Evolutionary conservation across 2,329 filamentous ascomycete species (phyloP).

Genomic region (Talaromyces funiculosus): DNA sequence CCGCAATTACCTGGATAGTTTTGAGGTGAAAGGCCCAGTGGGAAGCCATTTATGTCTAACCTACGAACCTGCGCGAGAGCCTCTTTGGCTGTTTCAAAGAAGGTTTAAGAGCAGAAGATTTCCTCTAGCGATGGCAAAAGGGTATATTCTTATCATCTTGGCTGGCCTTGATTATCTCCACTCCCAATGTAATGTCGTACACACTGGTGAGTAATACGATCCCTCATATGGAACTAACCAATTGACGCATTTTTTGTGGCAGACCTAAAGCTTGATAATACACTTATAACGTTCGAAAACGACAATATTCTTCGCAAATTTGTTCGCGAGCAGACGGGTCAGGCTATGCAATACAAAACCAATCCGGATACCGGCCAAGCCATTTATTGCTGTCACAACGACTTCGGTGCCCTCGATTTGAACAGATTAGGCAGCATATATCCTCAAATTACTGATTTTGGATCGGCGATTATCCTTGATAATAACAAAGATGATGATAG

Average conservation of each 20-base stretch:
- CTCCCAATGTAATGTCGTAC: background rate
- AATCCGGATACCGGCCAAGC: constrained; percentile 26
- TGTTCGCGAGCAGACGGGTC: constrained; percentile 25
- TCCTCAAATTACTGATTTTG: constrained; percentile 33
- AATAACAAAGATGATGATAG: background rate
- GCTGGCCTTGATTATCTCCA: constrained; percentile 21
- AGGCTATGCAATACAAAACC: constrained; percentile 35
- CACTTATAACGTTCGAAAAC: constrained; percentile 40
- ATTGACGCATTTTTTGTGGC: background rate
- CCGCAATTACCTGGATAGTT: constrained; percentile 2
- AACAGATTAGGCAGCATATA: constrained; percentile 19
- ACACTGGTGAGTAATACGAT: background rate
- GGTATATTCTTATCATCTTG: constrained; percentile 37
- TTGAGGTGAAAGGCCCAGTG: constrained; percentile 3
- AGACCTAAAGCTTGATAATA: constrained; percentile 46
- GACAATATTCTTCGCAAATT: constrained; percentile 16
- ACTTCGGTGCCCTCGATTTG: constrained; percentile 26
- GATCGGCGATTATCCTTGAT: constrained; percentile 18
- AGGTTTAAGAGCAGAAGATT: constrained; percentile 28
- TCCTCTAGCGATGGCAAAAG: constrained; percentile 28
- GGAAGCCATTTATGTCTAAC: constrained; percentile 31
- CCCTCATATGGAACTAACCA: background rate
- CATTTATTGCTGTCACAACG: constrained; percentile 31
- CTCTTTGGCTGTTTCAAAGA: constrained; percentile 33
- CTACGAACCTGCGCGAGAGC: constrained; percentile 41